phyloP scores from a whole-genome alignment of 192 early-diverging fungal species.

The Backusella morwellensis region DNA sequence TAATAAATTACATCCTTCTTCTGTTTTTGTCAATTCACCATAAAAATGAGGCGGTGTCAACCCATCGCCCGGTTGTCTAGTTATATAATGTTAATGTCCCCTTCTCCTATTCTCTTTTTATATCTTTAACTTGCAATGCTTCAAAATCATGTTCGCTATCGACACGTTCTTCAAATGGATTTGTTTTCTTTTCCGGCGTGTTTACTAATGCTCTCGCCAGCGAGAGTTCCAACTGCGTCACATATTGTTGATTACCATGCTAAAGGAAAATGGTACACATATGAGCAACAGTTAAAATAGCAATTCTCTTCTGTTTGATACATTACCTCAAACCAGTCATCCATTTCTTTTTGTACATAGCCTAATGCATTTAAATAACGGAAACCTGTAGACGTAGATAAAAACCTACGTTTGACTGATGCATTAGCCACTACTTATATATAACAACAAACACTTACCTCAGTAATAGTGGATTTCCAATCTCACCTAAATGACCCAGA shows the following conservation, averaged over 20 bases:
- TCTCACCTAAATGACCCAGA: constrained; percentile 70
- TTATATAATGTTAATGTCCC: background rate
- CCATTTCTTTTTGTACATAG: constrained; percentile 75
- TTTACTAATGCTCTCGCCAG: constrained; percentile 48
- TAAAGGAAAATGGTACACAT: background rate
- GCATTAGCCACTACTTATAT: background rate
- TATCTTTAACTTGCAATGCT: constrained; percentile 17
- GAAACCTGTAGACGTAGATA: constrained; percentile 73
- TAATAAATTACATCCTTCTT: constrained; percentile 67
- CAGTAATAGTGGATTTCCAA: constrained; percentile 65
- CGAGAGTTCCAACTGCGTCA: constrained; percentile 64
- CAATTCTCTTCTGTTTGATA: background rate
- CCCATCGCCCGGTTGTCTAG: constrained; percentile 41
- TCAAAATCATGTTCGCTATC: constrained; percentile 39
- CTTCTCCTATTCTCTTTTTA: background rate
- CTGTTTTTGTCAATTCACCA: constrained; percentile 74
- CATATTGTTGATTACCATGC: constrained; percentile 59
- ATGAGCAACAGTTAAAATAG: too few relatives aligned
- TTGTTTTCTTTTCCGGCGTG: constrained; percentile 28
- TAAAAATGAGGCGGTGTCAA: constrained; percentile 73
- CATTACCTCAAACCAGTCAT: constrained; percentile 78
- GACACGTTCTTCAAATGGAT: constrained; percentile 41
- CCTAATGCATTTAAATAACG: constrained; percentile 64
- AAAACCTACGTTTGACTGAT: constrained; percentile 40
- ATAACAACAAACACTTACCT: constrained; percentile 29